Evolutionary conservation across 208 protist species (phyloP).

Genomic region (Wallacemonas sp.): DNA sequence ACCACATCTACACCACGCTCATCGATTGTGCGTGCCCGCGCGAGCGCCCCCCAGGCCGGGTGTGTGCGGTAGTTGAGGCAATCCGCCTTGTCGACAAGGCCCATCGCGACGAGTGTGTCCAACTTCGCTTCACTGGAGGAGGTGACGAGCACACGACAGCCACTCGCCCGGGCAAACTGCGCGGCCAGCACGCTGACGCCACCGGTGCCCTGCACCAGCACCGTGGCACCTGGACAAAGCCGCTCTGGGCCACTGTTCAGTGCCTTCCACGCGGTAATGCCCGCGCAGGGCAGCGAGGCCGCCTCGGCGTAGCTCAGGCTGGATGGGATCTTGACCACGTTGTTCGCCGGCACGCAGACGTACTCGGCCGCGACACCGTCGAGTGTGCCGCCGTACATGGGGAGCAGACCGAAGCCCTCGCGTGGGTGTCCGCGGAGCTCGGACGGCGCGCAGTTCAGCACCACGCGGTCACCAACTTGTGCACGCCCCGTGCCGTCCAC

Average conservation of each 20-base stretch:
- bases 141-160: conserved; percentile 33
- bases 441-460: conserved; percentile 19
- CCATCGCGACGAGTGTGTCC: conserved; percentile 23
- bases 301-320: conserved; percentile 37
- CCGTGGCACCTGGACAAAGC: conserved; percentile 30
- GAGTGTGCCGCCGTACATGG: conserved; percentile 25
- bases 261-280: conserved; percentile 33
- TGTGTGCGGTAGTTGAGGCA: conserved; percentile 36
- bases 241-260: conserved; percentile 26
- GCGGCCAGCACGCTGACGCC: conserved; percentile 38
- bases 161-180: conserved; percentile 30
- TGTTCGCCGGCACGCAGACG: conserved; percentile 21
- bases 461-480: conserved; percentile 33
- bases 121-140: conserved; percentile 32
- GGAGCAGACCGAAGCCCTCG: conserved; percentile 27
- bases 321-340: conserved; percentile 20
- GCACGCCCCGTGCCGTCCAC: conserved; percentile 4
- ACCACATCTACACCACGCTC: conserved; percentile 33
- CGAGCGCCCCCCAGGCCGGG: conserved; percentile 30
- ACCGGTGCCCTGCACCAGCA: conserved; percentile 40
- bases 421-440: conserved; percentile 24
- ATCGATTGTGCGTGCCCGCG: conserved; percentile 22
- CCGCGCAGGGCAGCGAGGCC: conserved; percentile 30
- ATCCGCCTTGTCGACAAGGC: conserved; percentile 24
- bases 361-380: conserved; percentile 32